phyloP scores from a whole-genome alignment of 1,284 basidiomycete genomes.

The Mycocalia duriaeana region DNA sequence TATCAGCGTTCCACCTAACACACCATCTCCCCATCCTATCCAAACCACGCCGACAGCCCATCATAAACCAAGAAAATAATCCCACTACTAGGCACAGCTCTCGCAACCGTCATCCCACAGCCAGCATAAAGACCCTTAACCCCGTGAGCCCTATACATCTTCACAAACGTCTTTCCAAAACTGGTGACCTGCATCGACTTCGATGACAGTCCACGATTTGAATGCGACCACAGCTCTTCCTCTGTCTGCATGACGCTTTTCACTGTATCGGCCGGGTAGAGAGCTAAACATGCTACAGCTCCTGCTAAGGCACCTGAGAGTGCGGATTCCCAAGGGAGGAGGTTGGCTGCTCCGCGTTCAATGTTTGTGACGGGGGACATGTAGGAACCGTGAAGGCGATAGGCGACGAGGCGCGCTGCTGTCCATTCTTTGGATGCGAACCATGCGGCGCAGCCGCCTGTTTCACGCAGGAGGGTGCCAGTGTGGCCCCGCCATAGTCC shows the following conservation, averaged over 20 bases:
- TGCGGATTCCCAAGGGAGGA: constrained; percentile 75
- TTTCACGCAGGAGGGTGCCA: constrained; percentile 92
- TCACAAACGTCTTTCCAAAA: constrained; percentile 69
- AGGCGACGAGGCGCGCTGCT: constrained; percentile 53
- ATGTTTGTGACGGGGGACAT: constrained; percentile 1
- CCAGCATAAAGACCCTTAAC: constrained; percentile 88
- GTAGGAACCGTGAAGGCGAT: constrained; percentile 23
- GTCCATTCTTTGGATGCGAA: constrained; percentile 86
- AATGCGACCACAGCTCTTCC: constrained; percentile 71
- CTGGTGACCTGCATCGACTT: constrained; percentile 20
- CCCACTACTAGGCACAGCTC: constrained; percentile 86
- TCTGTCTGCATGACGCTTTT: constrained; percentile 96
- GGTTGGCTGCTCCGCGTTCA: background rate
- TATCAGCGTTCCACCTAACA: too few relatives aligned
- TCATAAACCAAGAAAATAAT: constrained; percentile 92
- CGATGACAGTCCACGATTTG: constrained; percentile 4
- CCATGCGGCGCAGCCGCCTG: constrained; percentile 89
- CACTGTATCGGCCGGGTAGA: constrained; percentile 92
- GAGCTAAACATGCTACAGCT: constrained; percentile 77
- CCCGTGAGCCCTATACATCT: constrained; percentile 78
- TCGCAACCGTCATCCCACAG: constrained; percentile 88
- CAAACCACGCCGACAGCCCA: constrained; percentile 59
- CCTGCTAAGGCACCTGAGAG: constrained; percentile 85
- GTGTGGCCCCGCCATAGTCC: constrained; percentile 96
- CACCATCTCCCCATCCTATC: constrained; percentile 10